Conservation (phyloP, 371 early-diverging fungal genomes). For the Rhizopus microsporus region DNA sequence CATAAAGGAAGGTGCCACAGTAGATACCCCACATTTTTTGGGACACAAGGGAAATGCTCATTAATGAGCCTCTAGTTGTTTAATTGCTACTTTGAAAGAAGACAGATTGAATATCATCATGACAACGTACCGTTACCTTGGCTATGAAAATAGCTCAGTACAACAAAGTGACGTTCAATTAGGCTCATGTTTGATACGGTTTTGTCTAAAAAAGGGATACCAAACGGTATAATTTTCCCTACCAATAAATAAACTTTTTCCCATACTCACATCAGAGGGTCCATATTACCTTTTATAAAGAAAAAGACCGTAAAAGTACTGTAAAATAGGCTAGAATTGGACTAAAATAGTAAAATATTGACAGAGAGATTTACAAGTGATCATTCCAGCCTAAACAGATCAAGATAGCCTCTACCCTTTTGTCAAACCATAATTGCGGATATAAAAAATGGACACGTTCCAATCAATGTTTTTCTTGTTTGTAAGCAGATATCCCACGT, state of each 20-base stretch:
- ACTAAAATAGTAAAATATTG: no score
- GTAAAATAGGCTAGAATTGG: no score
- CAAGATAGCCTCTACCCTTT: background rate
- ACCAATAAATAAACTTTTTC: background rate
- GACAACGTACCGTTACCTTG: background rate
- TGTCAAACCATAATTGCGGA: background rate
- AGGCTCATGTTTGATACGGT: background rate
- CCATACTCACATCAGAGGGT: background rate
- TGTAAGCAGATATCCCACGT: constrained; percentile 26
- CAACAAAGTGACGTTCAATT: background rate
- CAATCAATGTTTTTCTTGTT: constrained; percentile 14
- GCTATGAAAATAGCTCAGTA: background rate
- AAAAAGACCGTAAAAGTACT: background rate
- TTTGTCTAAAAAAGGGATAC: background rate
- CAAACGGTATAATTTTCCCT: background rate
- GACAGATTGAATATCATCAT: background rate
- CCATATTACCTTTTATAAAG: background rate
- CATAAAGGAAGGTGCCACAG: constrained; percentile 24
- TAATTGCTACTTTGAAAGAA: background rate
- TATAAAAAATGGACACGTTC: background rate
- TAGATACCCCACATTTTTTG: constrained; percentile 24
- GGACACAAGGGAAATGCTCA: constrained; percentile 8
- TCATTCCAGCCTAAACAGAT: no score
- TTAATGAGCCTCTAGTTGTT: background rate
- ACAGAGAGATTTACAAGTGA: no score